These are phyloP conservation scores for Candida alai DNA, from an alignment of 805 yeast species.

Conservation along the genomic window DNA sequence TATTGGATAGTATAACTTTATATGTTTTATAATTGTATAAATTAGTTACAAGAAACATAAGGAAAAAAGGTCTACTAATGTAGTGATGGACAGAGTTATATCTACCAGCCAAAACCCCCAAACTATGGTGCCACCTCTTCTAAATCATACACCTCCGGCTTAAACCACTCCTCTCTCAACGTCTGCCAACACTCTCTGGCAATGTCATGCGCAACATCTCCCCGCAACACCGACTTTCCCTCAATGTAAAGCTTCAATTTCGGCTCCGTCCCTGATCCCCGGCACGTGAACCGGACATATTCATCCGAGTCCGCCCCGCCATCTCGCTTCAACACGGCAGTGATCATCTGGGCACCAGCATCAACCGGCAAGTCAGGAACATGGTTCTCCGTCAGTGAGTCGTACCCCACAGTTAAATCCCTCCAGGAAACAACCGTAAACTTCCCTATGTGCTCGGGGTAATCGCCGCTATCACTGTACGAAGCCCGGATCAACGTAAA, in stretches of 20 bases:
- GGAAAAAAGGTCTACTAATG: no score
- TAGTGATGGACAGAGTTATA: no score
- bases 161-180: slow-evolving; percentile 62
- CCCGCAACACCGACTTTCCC: slow-evolving; percentile 48
- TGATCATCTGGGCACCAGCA: slow-evolving; percentile 79
- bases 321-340: slow-evolving; percentile 43
- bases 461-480: slow-evolving; percentile 20
- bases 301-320: slow-evolving; percentile 5
- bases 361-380: slow-evolving; percentile 70
- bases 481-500: slow-evolving; percentile 50
- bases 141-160: slow-evolving; percentile 46
- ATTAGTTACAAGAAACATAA: no score
- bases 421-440: slow-evolving; percentile 66
- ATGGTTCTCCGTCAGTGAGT: slow-evolving; percentile 57
- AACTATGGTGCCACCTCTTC: slow-evolving; percentile 19
- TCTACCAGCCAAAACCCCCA: no score
- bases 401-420: slow-evolving; percentile 81
- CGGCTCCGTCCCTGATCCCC: slow-evolving; percentile 98
- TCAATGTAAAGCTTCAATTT: slow-evolving; percentile 90
- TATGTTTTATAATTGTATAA: no score
- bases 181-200: slow-evolving; percentile 68
- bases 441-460: slow-evolving; percentile 53
- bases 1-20: no score
- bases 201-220: slow-evolving; percentile 41
- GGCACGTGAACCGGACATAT: slow-evolving; percentile 67